Evolutionary conservation across 2,329 filamentous ascomycete species (phyloP).

Genomic region (Elsinoe arachidis): DNA sequence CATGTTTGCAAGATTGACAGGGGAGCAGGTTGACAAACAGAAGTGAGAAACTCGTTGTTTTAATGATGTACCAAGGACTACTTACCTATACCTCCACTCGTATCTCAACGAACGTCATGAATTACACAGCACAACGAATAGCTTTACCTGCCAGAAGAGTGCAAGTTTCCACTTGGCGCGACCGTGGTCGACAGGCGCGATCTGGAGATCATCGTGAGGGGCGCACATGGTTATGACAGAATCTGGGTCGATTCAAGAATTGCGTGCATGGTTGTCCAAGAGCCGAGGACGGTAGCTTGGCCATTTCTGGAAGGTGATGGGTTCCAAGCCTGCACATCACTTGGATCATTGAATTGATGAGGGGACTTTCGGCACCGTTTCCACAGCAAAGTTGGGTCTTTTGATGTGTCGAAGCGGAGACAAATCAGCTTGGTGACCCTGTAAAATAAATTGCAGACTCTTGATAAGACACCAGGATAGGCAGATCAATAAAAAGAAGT

Average conservation of each 20-base stretch:
- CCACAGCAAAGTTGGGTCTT: background rate
- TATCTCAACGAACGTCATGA: background rate
- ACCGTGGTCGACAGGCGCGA: background rate
- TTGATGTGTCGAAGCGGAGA: background rate
- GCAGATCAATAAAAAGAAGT: background rate
- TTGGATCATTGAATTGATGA: slow-evolving; percentile 1
- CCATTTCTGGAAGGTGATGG: slow-evolving; percentile 2
- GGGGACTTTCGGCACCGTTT: background rate
- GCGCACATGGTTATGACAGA: slow-evolving; percentile 11
- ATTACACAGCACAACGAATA: background rate
- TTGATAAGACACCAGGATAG: slow-evolving; percentile 3
- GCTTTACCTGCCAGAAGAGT: slow-evolving; percentile 5
- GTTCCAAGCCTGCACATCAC: slow-evolving; percentile 8
- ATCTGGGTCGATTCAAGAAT: slow-evolving; percentile 6
- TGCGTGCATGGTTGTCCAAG: slow-evolving; percentile 10
- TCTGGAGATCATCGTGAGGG: slow-evolving; percentile 9
- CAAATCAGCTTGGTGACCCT: background rate
- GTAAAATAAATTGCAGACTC: background rate
- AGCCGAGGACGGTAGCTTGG: slow-evolving; percentile 1
- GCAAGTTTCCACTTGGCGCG: slow-evolving; percentile 6
- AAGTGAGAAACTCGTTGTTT: background rate
- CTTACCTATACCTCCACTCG: background rate
- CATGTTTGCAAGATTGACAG: background rate
- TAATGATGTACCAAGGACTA: slow-evolving; percentile 2
- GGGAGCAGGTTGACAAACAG: background rate